Base-by-base conservation (phyloP, 2,329 filamentous ascomycete genomes). In the Tolypocladium sp. region DNA sequence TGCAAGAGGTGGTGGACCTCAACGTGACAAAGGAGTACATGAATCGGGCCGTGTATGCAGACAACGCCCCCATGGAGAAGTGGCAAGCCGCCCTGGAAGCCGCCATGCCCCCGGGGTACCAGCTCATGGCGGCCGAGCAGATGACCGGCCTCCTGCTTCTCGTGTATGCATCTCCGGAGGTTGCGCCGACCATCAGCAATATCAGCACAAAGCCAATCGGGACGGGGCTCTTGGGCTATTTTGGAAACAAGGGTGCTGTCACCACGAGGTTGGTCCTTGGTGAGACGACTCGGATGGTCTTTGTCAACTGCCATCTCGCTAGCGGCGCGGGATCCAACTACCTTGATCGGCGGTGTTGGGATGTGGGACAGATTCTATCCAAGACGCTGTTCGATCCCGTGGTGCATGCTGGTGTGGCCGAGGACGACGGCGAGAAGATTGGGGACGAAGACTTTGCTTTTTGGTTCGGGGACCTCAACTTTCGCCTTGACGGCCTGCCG, bases 381-480 rank as follows among this genome's bases (percentile, higher is more conserved):
- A 86, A 92, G 55, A 89, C 91, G 1, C 87, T 85, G 62, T 97
- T 97, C 67, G 84, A 89, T 8, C 86, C 91, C 0, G 82, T 95
- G 8, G 78, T 79, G 44, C 82, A 88, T 60, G 77, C 82, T 0
- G 86, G 89, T 10, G 84, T 88, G 7, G 76, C 83, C 2, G 79
- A 86, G 42, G 85, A 87, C n/a, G 84, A 87, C 27, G 76, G 80
- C 0, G 85, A 89, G 57, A 83, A 79, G 41, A 87, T 99, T 63
- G 92, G 91, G 1, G 90, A 95, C 44, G 93, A 96, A 64, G 94
- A 99, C 69, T 92, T 97, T 74, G 86, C 87, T 0, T 97, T 99
- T 68, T 97, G 93, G 91, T 90, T 96, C 68, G 94, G 94, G 8
- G 94, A 99, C 71, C 79, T 99, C 49, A 99, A 99, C 71, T 99